Percentiles rank a stretch among this genome's conserved stretches.
Evolutionary conservation across 805 yeast genomes (phyloP).

Genomic region (Lipomyces yamadae): DNA sequence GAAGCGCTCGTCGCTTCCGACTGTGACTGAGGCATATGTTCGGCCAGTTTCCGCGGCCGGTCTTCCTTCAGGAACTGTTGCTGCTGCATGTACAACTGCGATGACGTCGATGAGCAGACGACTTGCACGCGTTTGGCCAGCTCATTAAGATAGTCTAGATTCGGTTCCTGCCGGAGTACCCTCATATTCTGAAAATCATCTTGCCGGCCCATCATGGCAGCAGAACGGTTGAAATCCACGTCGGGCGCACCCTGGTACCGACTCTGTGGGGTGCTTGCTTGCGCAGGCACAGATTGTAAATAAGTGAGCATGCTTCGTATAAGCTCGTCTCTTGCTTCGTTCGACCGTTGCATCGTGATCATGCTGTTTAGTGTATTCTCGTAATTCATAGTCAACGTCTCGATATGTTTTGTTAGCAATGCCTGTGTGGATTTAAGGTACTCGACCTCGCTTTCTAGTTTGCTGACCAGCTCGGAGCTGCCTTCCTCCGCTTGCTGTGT

Average conservation of each 20-base stretch:
- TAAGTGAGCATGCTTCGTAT: slow-evolving; percentile 33
- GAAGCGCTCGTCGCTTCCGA: slow-evolving; percentile 9
- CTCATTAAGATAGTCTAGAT: slow-evolving; percentile 32
- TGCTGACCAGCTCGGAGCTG: slow-evolving; percentile 30
- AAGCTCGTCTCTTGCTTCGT: slow-evolving; percentile 38
- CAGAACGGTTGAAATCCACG: slow-evolving; percentile 28
- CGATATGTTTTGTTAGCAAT: slow-evolving; percentile 32
- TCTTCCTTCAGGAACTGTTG: slow-evolving; percentile 34
- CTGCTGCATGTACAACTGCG: slow-evolving; percentile 37
- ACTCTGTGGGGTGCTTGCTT: slow-evolving; percentile 7
- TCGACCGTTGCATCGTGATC: slow-evolving; percentile 38
- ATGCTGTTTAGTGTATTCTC: slow-evolving; percentile 31
- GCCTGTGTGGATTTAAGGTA: slow-evolving; percentile 30
- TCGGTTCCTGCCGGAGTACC: slow-evolving; percentile 22
- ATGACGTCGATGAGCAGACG: slow-evolving; percentile 32
- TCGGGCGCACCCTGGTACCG: slow-evolving; percentile 25
- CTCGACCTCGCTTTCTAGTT: slow-evolving; percentile 36
- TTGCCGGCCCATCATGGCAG: slow-evolving; percentile 22
- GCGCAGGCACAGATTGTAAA: slow-evolving; percentile 21
- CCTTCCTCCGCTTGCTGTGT: slow-evolving; percentile 18
- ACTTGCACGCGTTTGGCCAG: slow-evolving; percentile 35
- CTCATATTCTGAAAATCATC: slow-evolving; percentile 24
- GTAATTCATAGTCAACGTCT: slow-evolving; percentile 28
- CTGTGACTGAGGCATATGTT: slow-evolving; percentile 15
- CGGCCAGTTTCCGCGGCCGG: slow-evolving; percentile 26